Base-by-base conservation (phyloP, 805 yeast genomes). In the Cyberlindnera mississippiensis region DNA sequence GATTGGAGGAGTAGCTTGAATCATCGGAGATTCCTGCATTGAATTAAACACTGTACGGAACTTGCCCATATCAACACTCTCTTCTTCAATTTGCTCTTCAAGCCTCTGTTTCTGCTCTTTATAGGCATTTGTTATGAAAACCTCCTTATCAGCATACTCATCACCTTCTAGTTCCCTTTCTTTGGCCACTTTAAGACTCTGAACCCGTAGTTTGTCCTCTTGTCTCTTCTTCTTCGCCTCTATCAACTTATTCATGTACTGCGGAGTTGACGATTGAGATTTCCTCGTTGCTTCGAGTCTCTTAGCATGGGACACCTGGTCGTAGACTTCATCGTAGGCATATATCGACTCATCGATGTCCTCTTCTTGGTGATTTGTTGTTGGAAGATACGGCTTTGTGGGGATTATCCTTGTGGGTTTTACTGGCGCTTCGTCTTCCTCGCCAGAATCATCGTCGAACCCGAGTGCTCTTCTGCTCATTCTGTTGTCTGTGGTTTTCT, bases 61-160 rank as follows among this genome's bases (percentile, higher is more conserved):
- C 33, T 16, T 15, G 4, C 13, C 35, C 46, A 37, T 34, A 22
- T 44, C 42, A 7, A 29, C 30, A 12, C 28, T n/a, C 17, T 19
- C 20, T n/a, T 28, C 34, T 14, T 27, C 29, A 11, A 8, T 13
- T 31, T 31, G 22, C 6, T 28, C 31, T 14, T 18, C 37, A 4
- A 14, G 9, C 8, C 35, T 30, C 37, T 33, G 38, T 18, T 33
- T 41, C 1, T 32, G 67, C 31, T 56, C 56, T 49, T 67, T 65
- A 51, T 78, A 80, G 0, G 72, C 70, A 2, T 64, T 55, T 1
- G 80, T 71, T 9, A 76, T 72, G 59, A 76, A 78, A 19, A 59
- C 67, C 35, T 72, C 74, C 36, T 64, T 69, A 15, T 58, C 71
- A 4, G 54, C 60, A 35, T 50, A 62, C 24, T 57, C 59, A 29